phyloP scores from a whole-genome alignment of 768 basidiomycete genomes.

The Tremella yokohamensis region DNA sequence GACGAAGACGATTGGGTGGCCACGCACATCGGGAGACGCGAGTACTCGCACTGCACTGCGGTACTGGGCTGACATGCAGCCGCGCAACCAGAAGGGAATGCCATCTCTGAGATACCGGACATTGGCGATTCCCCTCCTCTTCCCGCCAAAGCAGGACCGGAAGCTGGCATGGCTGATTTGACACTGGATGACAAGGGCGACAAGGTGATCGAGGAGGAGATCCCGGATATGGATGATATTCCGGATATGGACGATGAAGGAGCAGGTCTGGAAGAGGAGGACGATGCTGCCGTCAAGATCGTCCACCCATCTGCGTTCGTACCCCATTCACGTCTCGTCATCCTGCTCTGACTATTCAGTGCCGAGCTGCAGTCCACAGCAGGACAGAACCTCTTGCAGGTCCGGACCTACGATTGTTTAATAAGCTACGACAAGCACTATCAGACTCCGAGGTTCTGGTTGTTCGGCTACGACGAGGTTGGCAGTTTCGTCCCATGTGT shows the following conservation, averaged over 20 bases:
- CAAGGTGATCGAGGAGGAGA: slow-evolving; percentile 54
- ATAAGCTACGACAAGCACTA: slow-evolving; percentile 99
- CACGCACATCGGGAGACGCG: slow-evolving; percentile 77
- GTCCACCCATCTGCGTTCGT: slow-evolving; percentile 40
- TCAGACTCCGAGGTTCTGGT: slow-evolving; percentile 96
- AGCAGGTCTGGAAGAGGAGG: slow-evolving; percentile 68
- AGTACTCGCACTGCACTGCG: slow-evolving; percentile 12
- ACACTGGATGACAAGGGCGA: slow-evolving; percentile 25
- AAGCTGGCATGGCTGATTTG: slow-evolving; percentile 21
- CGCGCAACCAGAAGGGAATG: slow-evolving; percentile 16
- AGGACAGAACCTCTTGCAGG: slow-evolving; percentile 82
- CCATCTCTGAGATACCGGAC: slow-evolving; percentile 47
- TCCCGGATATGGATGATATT: slow-evolving; percentile 94
- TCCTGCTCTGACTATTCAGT: slow-evolving; percentile 11
- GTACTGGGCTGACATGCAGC: slow-evolving; percentile 20
- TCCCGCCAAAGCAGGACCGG: slow-evolving; percentile 12
- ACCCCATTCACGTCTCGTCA: neutral
- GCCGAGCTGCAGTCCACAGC: slow-evolving; percentile 54
- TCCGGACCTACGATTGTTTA: slow-evolving; percentile 98
- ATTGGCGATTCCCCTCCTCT: slow-evolving; percentile 37
- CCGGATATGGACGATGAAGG: slow-evolving; percentile 96
- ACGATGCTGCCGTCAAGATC: slow-evolving; percentile 65
- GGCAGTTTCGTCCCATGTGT: slow-evolving; percentile 16
- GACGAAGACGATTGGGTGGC: slow-evolving; percentile 87
- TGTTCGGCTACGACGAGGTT: slow-evolving; percentile 96